Base-by-base conservation (phyloP, 441 rosid species). In the Sinapis alba region DNA sequence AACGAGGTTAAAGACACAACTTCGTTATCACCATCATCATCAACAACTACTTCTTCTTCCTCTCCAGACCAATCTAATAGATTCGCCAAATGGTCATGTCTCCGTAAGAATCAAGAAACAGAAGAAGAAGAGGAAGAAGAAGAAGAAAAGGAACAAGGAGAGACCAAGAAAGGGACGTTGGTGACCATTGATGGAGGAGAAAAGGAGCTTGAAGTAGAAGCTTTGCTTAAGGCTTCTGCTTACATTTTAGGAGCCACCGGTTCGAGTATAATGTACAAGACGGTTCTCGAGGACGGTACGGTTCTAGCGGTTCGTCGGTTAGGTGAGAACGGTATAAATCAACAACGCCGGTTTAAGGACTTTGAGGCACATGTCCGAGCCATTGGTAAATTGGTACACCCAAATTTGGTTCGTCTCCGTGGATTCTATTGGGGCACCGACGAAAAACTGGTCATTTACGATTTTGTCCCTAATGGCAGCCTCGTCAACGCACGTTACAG, bases 191-290 rank as follows among this genome's bases (percentile, higher is more conserved):
- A 89, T 20, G 91, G 91, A 7, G 92, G 91, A 7, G 91, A 82
- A 56, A 89, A 84, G 20, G 82, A 82, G 79, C 83, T 91, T 0
- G 96, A 94, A 77, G 80, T 91, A 5, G 97, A 94, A 58, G 81
- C 88, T 7, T 72, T 94, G 67, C 94, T 94, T 4, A 88, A 88
- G 67, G 95, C 96, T 1, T 91, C 96, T 0, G 96, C 98, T 27
- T 91, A 87, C 69, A 94, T 90, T 21, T 59, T 94, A 6, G 97
- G 97, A 5, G 97, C 97, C 0, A 90, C 92, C n/a, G 97, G 98
- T 7, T 90, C 95, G 0, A 91, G 98, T 68, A 94, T 91, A 68
- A 81, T 88, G 96, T 94, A 91, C 84, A 94, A 91, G 78, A 90
- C 94, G 1, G 93, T 94, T 68, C 86, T 94, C 0, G 93, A 94